These are phyloP conservation scores for Aspergillus fischeri DNA, from an alignment of 2,329 filamentous ascomycete genomes.

Conservation along the genomic window DNA sequence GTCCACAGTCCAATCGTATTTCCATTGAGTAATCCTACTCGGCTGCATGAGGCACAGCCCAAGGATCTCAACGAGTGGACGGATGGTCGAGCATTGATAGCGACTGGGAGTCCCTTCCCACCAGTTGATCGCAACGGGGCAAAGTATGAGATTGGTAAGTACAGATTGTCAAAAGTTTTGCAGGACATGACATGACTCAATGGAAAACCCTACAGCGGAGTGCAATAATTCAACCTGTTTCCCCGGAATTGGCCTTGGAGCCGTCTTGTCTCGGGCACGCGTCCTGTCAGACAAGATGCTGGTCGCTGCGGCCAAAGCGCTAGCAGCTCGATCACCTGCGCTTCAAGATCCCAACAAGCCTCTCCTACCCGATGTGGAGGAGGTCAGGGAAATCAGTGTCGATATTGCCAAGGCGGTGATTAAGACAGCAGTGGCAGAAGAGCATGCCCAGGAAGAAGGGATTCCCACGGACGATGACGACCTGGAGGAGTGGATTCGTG, in stretches of 20 bases:
- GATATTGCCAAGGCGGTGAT: slow-evolving; percentile 74
- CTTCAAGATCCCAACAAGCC: slow-evolving; percentile 61
- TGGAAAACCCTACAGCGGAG: slow-evolving; percentile 55
- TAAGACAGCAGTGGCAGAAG: slow-evolving; percentile 64
- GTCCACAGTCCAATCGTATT: slow-evolving; percentile 71
- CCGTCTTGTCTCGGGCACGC: slow-evolving; percentile 64
- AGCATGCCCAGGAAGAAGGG: slow-evolving; percentile 57
- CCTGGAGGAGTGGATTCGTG: slow-evolving; percentile 38
- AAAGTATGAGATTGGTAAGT: slow-evolving; percentile 52
- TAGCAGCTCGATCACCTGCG: slow-evolving; percentile 68
- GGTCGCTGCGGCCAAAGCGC: slow-evolving; percentile 70
- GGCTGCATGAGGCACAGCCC: slow-evolving; percentile 76
- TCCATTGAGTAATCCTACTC: slow-evolving; percentile 80
- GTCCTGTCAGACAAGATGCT: slow-evolving; percentile 74
- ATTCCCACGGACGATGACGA: slow-evolving; percentile 54
- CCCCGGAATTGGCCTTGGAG: slow-evolving; percentile 78
- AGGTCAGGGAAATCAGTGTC: slow-evolving; percentile 72
- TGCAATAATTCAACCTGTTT: slow-evolving; percentile 88
- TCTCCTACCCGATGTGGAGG: slow-evolving; percentile 70
- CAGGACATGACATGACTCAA: slow-evolving; percentile 26
- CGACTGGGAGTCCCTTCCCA: slow-evolving; percentile 78
- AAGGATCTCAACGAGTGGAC: slow-evolving; percentile 76
- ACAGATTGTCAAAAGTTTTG: background rate
- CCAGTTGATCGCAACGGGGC: slow-evolving; percentile 61
- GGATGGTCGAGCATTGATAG: slow-evolving; percentile 69